Evolutionary conservation across 805 yeast species (phyloP).

Genomic region (Yarrowia sp.): DNA sequence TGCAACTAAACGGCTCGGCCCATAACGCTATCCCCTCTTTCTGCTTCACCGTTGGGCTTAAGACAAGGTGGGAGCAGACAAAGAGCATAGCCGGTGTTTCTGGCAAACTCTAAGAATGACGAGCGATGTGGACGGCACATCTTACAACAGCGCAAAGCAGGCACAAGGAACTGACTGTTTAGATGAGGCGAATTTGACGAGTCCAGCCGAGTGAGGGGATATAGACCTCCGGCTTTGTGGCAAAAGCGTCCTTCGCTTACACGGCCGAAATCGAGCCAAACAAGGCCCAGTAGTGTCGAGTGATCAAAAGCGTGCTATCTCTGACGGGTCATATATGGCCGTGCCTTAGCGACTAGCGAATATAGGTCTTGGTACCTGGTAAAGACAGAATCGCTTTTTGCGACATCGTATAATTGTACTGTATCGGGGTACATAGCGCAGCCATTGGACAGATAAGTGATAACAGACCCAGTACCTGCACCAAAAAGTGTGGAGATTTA

Average conservation of each 20-base stretch:
- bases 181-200: background rate
- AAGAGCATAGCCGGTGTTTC: conserved; percentile 7
- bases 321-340: too few relatives aligned
- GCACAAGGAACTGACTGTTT: conserved; percentile 22
- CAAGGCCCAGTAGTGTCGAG: too few relatives aligned
- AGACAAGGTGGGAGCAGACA: background rate
- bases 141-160: conserved; percentile 14
- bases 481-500: conserved; percentile 17
- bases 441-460: too few relatives aligned
- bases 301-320: too few relatives aligned
- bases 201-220: background rate
- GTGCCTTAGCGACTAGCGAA: too few relatives aligned
- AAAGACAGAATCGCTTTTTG: too few relatives aligned
- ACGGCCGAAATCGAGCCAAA: background rate
- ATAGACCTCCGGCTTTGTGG: too few relatives aligned
- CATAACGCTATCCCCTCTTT: conserved; percentile 24
- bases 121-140: background rate
- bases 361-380: too few relatives aligned
- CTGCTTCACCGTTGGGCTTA: conserved; percentile 26
- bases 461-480: background rate
- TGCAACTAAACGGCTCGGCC: conserved; percentile 22
- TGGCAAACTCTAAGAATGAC: background rate
- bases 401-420: too few relatives aligned
- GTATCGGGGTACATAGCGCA: too few relatives aligned
- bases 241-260: background rate